Evolutionary conservation across 2,329 filamentous ascomycete species (phyloP).

Genomic region (Apiospora marii): DNA sequence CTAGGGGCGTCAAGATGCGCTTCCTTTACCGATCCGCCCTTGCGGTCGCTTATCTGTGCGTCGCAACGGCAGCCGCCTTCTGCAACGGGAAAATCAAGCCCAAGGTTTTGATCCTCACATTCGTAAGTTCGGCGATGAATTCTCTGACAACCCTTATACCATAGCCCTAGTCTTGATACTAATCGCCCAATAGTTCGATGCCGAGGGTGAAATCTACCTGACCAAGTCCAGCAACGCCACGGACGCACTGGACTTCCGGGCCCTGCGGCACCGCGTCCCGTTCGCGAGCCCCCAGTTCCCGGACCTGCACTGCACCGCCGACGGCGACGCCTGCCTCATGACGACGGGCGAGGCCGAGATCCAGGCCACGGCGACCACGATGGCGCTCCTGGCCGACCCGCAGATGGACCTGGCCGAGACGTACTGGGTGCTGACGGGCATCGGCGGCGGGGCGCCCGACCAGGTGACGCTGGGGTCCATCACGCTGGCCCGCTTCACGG

Average conservation of each 20-base stretch:
- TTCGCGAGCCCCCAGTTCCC: conserved; percentile 27
- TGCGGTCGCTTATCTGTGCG: background rate
- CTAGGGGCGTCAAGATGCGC: background rate
- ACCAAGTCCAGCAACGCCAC: conserved; percentile 23
- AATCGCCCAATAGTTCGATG: background rate
- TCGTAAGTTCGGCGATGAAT: background rate
- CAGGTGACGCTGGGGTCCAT: conserved; percentile 71
- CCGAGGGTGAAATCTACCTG: conserved; percentile 24
- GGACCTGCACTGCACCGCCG: conserved; percentile 24
- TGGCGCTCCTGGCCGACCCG: conserved; percentile 67
- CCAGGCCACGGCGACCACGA: conserved; percentile 74
- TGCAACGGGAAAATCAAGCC: background rate
- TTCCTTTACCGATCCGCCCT: background rate
- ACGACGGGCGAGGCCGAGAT: conserved; percentile 76
- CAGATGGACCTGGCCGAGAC: conserved; percentile 70
- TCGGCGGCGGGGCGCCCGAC: conserved; percentile 76
- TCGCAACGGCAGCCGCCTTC: background rate
- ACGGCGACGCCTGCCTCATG: conserved; percentile 63
- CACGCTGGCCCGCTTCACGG: conserved; percentile 72
- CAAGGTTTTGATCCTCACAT: conserved; percentile 20
- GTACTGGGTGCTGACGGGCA: conserved; percentile 77
- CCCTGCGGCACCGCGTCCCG: conserved; percentile 21
- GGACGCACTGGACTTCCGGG: conserved; percentile 20
- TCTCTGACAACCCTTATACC: background rate
- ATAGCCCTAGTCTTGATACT: background rate